Evolutionary conservation across 1,284 basidiomycete genomes (phyloP), one percentile per base, ranked within the genome.

Genomic region (Omphalotus olearius): DNA sequence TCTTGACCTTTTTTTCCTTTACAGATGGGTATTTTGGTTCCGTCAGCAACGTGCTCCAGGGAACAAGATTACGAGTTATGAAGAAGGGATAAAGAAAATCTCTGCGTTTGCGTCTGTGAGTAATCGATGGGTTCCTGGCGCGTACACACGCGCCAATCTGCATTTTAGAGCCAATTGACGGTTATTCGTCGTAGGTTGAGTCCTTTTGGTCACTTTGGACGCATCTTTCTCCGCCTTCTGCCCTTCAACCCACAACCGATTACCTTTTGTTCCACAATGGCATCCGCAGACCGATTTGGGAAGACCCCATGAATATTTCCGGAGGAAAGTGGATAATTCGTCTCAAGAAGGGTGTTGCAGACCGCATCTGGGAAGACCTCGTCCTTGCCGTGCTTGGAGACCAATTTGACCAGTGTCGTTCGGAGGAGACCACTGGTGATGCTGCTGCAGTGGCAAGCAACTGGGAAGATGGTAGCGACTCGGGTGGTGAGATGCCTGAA

Each of bases 301-400:
- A 94, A 66, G 92, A 93, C 67, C 89, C 90, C 1, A 73, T 91
- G 51, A 94, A 94, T 66, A 70, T 86, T 47, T 66, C 79, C n/a
- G 91, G 91, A 25, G 91, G 91, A n/a, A 93, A 93, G 69, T 94
- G 91, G 91, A 91, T 91, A 56, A 82, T 94, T 56, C 86, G 92
- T 56, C 76, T 94, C 45, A 82, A 82, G 63, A 92, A 92, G 63
- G 89, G 90, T 38, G 74, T 91, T 42, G 80, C 87, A 6, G 89
- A 92, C 66, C 79, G 87, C 18, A 67, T 92, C 47, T 92, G 89
- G 89, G 89, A 91, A 67, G 86, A 88, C 61, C 76, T 91, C 43
- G 79, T 91, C 26, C 72, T 89, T 56, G 87, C 85, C 17, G 74
- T 91, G 50, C 78, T 90, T 52, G 89, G 89, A 1, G 89, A 91